Base-by-base conservation (phyloP, 2,329 filamentous ascomycete genomes). In the Aureobasidium musti region DNA sequence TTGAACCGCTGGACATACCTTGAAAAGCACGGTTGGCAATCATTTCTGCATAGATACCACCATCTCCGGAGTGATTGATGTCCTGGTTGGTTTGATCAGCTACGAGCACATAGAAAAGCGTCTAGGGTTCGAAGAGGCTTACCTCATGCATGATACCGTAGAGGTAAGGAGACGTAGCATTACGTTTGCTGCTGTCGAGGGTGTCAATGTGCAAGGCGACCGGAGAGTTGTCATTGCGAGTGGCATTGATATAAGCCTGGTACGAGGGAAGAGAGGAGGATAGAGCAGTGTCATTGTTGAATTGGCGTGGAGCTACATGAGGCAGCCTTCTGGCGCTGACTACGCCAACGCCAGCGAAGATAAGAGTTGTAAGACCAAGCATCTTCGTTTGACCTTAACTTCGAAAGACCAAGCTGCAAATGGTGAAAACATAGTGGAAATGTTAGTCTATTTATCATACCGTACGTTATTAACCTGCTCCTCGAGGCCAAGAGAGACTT, bases 21-120 rank as follows among this genome's bases (percentile, higher is more conserved):
- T 91, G 89, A 72, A 91, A 91, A 13, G 88, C 89, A 57, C 88
- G 83, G 76, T 91, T 91, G 61, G 83, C 84, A 66, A 91, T 84
- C 66, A 91, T 76, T 73, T 91, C 88, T 57, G 86, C 89, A 73
- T 91, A 91, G 69, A 91, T 84, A 5, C 89, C 89, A 26, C 89
- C 89, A 72, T 91, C 89, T 2, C 89, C 88, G 1, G 86, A 88
- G 74, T 89, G 86, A 67, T 76, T 76, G 70, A 76, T 76, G 66
- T 76, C 75, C 70, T 74, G 50, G 35, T 13, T 28, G 5, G 8
- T 19, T 39, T 47, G 35, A 30, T 66, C 50, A 35, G 47, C 23
- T 45, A 45, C 3, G 35, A 39, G 14, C 13, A 47, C n/a, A 21
- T 45, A 21, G 11, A 28, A 10, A 39, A 17, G 13, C n/a, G 14